A percentile compares a stretch with the other conserved stretches of the same genome.
Evolutionary conservation across 208 protist species (phyloP).

Genomic region (Kentomonas sorsogonicus): DNA sequence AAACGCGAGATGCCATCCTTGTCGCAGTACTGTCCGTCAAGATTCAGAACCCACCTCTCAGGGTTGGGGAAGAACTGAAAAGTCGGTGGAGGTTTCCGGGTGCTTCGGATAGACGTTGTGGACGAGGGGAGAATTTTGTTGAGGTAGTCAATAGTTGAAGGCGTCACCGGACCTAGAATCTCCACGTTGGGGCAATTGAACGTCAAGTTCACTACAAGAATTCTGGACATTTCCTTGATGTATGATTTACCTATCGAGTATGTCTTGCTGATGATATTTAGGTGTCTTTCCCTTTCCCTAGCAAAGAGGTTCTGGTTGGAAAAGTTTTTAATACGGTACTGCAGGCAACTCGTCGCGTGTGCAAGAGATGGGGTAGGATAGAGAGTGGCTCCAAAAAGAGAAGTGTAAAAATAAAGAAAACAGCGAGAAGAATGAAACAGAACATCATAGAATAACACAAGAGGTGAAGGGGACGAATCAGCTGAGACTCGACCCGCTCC

Average conservation of each 20-base stretch:
- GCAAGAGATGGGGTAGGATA: no score
- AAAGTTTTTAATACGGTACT: no score
- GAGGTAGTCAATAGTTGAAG: constrained; percentile 79
- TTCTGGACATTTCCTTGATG: constrained; percentile 43
- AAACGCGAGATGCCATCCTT: constrained; percentile 65
- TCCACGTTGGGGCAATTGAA: constrained; percentile 84
- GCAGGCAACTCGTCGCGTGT: no score
- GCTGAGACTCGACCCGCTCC: no score
- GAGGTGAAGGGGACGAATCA: no score
- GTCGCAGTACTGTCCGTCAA: constrained; percentile 83
- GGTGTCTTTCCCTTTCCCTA: not conserved
- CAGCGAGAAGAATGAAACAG: not conserved
- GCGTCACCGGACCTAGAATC: constrained; percentile 81
- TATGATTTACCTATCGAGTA: not conserved
- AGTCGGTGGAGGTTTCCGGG: constrained; percentile 40
- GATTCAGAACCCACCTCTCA: constrained; percentile 78
- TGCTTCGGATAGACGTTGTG: constrained; percentile 76
- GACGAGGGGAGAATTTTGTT: constrained; percentile 72
- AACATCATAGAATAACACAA: no score
- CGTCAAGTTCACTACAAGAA: constrained; percentile 70
- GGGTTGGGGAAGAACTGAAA: constrained; percentile 77
- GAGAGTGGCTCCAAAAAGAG: no score
- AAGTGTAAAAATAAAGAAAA: not conserved
- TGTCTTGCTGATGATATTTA: not conserved
- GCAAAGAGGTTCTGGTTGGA: no score